Percentiles rank a stretch among this genome's conserved stretches.
These are phyloP conservation scores for Penicillium sp. DNA, from an alignment of 2,329 filamentous ascomycete species.

Conservation along the genomic window DNA sequence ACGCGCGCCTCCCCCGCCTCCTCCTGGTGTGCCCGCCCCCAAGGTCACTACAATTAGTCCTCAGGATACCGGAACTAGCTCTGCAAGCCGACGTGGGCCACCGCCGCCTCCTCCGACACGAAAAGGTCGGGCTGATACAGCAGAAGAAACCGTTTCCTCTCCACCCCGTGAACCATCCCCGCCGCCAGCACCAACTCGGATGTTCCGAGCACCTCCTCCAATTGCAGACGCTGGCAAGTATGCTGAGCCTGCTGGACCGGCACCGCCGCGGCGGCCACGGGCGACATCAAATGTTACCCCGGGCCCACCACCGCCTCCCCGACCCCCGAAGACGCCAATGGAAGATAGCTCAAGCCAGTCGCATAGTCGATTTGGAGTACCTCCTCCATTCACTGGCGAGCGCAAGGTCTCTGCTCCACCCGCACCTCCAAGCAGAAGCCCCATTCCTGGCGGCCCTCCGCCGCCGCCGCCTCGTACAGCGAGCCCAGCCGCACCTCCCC, in stretches of 20 bases:
- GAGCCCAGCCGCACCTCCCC: slow-evolving; percentile 49
- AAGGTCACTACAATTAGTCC: slow-evolving; percentile 56
- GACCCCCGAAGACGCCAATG: slow-evolving; percentile 70
- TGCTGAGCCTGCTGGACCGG: slow-evolving; percentile 58
- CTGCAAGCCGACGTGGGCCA: slow-evolving; percentile 57
- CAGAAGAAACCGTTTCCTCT: slow-evolving; percentile 58
- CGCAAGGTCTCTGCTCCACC: slow-evolving; percentile 65
- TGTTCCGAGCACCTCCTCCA: slow-evolving; percentile 84
- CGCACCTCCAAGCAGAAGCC: slow-evolving; percentile 71
- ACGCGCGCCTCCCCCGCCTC: slow-evolving; percentile 62
- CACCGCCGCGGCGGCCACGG: slow-evolving; percentile 51
- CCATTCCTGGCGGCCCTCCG: slow-evolving; percentile 62
- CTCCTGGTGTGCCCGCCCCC: slow-evolving; percentile 50
- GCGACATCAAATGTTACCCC: slow-evolving; percentile 54
- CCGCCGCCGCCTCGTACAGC: slow-evolving; percentile 61
- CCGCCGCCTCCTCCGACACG: slow-evolving; percentile 60
- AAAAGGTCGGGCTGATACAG: slow-evolving; percentile 49
- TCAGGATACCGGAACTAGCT: slow-evolving; percentile 61
- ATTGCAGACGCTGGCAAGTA: slow-evolving; percentile 88
- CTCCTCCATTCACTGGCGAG: slow-evolving; percentile 75
- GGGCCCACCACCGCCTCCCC: slow-evolving; percentile 67
- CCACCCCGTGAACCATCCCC: slow-evolving; percentile 74
- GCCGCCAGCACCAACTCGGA: slow-evolving; percentile 55
- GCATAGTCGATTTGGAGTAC: slow-evolving; percentile 68
- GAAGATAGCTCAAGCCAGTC: slow-evolving; percentile 56